Percentiles rank a stretch among this genome's conserved stretches.
phyloP scores from a whole-genome alignment of 2,329 filamentous ascomycete species.

The Zymoseptoria passerinii region DNA sequence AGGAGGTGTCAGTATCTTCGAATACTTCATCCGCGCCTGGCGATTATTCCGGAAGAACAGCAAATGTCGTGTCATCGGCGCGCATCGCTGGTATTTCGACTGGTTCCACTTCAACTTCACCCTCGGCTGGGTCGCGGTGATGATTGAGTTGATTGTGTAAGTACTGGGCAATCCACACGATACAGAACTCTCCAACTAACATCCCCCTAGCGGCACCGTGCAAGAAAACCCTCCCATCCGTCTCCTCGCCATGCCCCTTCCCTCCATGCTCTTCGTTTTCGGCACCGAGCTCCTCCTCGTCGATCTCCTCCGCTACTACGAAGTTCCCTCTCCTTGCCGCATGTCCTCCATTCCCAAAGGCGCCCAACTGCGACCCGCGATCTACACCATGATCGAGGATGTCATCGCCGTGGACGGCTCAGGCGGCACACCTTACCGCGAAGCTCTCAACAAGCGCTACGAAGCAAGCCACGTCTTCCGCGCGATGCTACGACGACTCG shows the following conservation, averaged over 20 bases:
- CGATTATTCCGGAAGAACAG: conserved; percentile 45
- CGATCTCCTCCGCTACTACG: conserved; percentile 40
- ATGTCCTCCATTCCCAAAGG: conserved; percentile 46
- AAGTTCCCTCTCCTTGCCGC: conserved; percentile 41
- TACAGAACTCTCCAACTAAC: conserved; percentile 10
- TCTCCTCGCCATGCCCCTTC: conserved; percentile 45
- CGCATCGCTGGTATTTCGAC: conserved; percentile 37
- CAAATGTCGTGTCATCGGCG: conserved; percentile 45
- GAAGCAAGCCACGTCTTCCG: conserved; percentile 27
- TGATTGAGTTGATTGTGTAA: conserved; percentile 48
- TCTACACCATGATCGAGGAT: conserved; percentile 49
- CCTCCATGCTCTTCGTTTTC: conserved; percentile 46
- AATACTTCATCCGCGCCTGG: conserved; percentile 44
- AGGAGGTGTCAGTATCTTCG: conserved; percentile 46
- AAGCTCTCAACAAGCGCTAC: conserved; percentile 45
- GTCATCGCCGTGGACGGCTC: conserved; percentile 46
- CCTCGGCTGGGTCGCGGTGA: conserved; percentile 47
- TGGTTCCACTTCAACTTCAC: conserved; percentile 52
- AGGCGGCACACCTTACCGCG: conserved; percentile 45
- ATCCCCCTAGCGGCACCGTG: conserved; percentile 35
- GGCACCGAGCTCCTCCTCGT: conserved; percentile 44
- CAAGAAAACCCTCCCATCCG: conserved; percentile 43
- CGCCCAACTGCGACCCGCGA: conserved; percentile 44
- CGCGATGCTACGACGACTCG: conserved; percentile 29
- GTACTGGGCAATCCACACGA: conserved; percentile 9